Evolutionary conservation across 805 yeast species (phyloP), one percentile per base, ranked within the genome.

Genomic region (Zygoascus bituminiphila): DNA sequence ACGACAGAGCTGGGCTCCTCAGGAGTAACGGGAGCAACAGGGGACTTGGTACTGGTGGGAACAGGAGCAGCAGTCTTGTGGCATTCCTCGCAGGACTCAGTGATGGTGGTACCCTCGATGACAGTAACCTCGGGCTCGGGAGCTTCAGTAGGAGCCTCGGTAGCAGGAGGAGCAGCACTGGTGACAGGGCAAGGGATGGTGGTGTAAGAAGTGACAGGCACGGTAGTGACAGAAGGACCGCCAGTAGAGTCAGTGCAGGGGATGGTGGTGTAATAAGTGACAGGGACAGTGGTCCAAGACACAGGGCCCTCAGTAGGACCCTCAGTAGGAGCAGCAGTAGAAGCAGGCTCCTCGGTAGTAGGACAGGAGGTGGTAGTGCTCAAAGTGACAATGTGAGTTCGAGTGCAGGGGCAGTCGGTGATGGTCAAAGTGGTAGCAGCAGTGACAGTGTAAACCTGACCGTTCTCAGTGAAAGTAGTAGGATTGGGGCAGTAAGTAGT

Each of bases 401-500:
- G 62, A 63, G 91, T 84, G 75, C 95, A 86, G 65, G 89, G 89
- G 70, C 85, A 81, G 75, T 86, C 82, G 62, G 94, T 83, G 78
- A 85, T 76, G 67, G 93, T 85, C 61, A 86, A 69, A 58, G 94
- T 85, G 66, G 91, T 83, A 53, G 91, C 80, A 61, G 67, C 81
- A 53, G 89, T 79, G 64, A 82, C 88, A 57, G 84, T 78, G 78
- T 78, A 76, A 63, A 91, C 83, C 65, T 65, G 65, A 74, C 74
- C 75, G 76, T 80, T 81, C 67, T 80, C 78, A 55, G 72, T 73
- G 52, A 85, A 61, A 52, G 75, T 69, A 59, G 95, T 86, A 46
- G 94, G 69, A 54, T 62, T 71, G 66, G 95, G 94, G 71, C 94
- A 85, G 83, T 81, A 84, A 60, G 94, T 84, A 70, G 84, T 79